Conservation (phyloP, 306 rosid species). For the Vigna trinervia region DNA sequence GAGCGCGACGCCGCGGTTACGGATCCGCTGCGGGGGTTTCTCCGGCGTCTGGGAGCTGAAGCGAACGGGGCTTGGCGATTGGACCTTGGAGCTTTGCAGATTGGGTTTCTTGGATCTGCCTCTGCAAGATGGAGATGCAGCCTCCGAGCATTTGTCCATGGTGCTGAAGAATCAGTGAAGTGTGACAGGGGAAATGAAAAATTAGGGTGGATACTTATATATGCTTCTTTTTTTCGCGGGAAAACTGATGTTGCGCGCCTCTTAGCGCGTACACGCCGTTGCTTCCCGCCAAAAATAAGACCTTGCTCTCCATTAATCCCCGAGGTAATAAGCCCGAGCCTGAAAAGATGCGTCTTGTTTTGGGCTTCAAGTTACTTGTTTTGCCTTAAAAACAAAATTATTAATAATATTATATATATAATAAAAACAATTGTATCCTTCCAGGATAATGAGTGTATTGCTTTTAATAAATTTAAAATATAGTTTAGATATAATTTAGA, state of each 20-base stretch:
- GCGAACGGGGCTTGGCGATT: constrained; percentile 7
- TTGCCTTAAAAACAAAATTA: no score
- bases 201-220: constrained; percentile 2
- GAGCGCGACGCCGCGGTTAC: constrained; percentile 59
- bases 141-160: constrained; percentile 57
- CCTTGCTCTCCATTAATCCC: constrained; percentile 27
- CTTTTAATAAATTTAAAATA: no score
- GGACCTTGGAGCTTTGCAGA: neutral
- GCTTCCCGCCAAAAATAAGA: constrained; percentile 67
- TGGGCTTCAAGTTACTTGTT: no score
- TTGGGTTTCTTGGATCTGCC: constrained; percentile 52
- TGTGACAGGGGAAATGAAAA: neutral
- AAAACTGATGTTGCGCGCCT: constrained; percentile 10
- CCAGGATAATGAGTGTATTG: no score
- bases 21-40: constrained; percentile 50
- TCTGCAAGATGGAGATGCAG: constrained; percentile 44
- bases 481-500: no score
- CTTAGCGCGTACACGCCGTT: constrained; percentile 26
- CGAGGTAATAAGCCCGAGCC: no score
- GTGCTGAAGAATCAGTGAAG: neutral
- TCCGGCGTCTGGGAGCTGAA: constrained; percentile 69
- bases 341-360: no score
- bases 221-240: constrained; percentile 53
- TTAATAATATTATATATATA: no score
- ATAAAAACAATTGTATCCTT: no score